A percentile compares a stretch with the other conserved stretches of the same genome.
Evolutionary conservation across 129 eudicot genomes (phyloP).

Genomic region (Cynara cardunculus): DNA sequence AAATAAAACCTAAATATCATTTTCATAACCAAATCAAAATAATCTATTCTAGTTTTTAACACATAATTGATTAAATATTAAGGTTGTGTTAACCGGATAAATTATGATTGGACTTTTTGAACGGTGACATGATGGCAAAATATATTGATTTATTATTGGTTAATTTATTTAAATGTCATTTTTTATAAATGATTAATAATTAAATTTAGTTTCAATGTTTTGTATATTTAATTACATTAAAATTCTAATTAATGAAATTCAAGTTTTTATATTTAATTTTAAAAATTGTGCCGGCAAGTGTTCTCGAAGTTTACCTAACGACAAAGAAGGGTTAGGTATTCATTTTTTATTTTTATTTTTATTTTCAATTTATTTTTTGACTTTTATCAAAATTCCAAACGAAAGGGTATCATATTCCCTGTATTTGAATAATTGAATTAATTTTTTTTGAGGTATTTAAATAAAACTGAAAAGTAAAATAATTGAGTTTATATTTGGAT

Average conservation of each 20-base stretch:
- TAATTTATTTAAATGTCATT: background rate
- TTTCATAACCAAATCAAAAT: background rate
- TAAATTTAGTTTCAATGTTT: too few species aligned
- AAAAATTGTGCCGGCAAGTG: background rate
- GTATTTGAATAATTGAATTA: background rate
- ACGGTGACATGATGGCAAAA: background rate
- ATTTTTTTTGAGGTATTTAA: background rate
- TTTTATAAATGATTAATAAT: too few species aligned
- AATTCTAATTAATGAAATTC: too few species aligned
- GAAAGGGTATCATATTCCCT: background rate
- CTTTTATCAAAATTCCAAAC: background rate
- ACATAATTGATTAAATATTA: too few species aligned
- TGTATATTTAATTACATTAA: too few species aligned
- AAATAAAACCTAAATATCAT: too few species aligned
- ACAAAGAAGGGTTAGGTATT: background rate
- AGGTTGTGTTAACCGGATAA: too few species aligned
- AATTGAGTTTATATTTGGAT: background rate
- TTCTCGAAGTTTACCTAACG: background rate
- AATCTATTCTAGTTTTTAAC: too few species aligned
- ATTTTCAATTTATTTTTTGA: background rate
- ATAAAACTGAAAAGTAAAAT: background rate
- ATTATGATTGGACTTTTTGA: background rate
- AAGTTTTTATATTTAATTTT: too few species aligned
- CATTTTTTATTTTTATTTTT: background rate
- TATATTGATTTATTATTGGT: background rate